A percentile compares a stretch with the other conserved stretches of the same genome.
These are phyloP conservation scores for Cinnamomum chago DNA, from an alignment of 164 flowering plant species.

Conservation along the genomic window DNA sequence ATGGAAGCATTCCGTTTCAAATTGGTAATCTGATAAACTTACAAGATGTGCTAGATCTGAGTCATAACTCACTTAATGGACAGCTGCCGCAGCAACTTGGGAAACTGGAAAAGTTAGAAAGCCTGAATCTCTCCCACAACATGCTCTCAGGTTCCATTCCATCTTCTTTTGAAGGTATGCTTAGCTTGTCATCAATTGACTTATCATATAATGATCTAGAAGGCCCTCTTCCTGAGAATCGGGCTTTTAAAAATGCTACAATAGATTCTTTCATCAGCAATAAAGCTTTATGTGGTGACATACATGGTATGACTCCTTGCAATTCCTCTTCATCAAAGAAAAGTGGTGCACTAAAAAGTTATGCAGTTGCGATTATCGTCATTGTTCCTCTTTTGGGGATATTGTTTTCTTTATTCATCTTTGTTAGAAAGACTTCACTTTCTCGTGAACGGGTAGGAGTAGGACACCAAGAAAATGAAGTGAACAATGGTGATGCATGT, in stretches of 20 bases:
- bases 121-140: slow-evolving; percentile 10
- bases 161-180: not conserved
- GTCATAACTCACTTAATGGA: slow-evolving; percentile 1
- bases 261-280: not conserved
- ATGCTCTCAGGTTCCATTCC: slow-evolving; percentile 4
- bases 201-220: slow-evolving; percentile 7
- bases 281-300: slow-evolving; percentile 9
- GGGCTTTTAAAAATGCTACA: slow-evolving; percentile 4
- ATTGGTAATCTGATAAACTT: slow-evolving; percentile 4
- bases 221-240: slow-evolving; percentile 1
- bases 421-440: not conserved
- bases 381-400: not conserved
- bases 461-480: not conserved
- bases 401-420: not conserved
- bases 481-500: not conserved
- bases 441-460: not conserved
- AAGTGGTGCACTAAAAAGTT: not conserved
- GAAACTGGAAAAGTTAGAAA: slow-evolving; percentile 2
- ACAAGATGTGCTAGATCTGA: not conserved
- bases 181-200: slow-evolving; percentile 1
- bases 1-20: slow-evolving; percentile 7
- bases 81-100: slow-evolving; percentile 1
- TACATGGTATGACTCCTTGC: slow-evolving; percentile 1
- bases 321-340: not conserved
- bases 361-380: not conserved